A percentile compares a stretch with the other conserved stretches of the same genome.
Conservation (phyloP, 78 protist species). For the Speleostelium caveatum region DNA sequence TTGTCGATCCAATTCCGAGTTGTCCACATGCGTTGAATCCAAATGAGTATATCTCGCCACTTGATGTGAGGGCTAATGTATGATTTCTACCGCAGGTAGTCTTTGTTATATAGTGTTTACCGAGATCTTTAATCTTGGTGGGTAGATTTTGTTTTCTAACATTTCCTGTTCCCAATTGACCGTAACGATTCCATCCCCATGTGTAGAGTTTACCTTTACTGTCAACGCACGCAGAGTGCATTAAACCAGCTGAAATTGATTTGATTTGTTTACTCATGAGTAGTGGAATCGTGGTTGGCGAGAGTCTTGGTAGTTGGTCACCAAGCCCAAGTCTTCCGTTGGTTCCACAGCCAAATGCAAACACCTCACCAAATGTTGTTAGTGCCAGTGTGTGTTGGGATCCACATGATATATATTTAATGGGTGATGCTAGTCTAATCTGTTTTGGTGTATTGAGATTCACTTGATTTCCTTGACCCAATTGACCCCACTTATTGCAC, state of each 20-base stretch:
- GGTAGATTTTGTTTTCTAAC: constrained; percentile 39
- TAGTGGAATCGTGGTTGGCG: constrained; percentile 20
- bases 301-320: constrained; percentile 28
- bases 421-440: background rate
- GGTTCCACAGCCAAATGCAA: constrained; percentile 79
- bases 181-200: constrained; percentile 81
- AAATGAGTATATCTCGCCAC: constrained; percentile 44
- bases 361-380: constrained; percentile 63
- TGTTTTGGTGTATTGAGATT: constrained; percentile 28
- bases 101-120: background rate
- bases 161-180: constrained; percentile 72
- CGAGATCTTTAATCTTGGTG: background rate
- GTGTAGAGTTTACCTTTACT: constrained; percentile 35
- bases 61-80: constrained; percentile 28
- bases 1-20: constrained; percentile 42
- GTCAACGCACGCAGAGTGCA: constrained; percentile 46
- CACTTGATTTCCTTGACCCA: constrained; percentile 45
- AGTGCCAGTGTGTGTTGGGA: constrained; percentile 63
- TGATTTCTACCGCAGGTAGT: constrained; percentile 76
- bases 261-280: constrained; percentile 42
- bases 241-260: constrained; percentile 22
- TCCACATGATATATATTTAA: constrained; percentile 44
- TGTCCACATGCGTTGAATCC: constrained; percentile 86
- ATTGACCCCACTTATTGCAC: constrained; percentile 67
- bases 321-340: constrained; percentile 59